Base-by-base conservation (phyloP, 768 basidiomycete genomes). In the Candolleomyces eurysporus region DNA sequence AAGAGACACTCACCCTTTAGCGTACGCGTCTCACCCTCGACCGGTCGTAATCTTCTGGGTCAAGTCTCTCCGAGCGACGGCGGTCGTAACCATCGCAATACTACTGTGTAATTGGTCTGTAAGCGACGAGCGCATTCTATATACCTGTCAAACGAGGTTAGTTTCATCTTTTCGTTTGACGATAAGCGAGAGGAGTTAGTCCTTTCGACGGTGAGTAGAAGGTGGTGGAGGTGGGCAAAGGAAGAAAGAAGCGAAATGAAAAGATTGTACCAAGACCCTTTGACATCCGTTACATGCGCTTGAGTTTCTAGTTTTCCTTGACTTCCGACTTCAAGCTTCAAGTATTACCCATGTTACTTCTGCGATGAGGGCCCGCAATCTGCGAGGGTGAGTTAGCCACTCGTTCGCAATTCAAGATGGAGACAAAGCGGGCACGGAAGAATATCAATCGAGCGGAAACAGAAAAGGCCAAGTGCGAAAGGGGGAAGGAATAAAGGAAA, bases 1-100 rank as follows among this genome's bases (percentile, higher is more conserved):
- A 26, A 26, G 26, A 4, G 26, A 26, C 26, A 26, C 4, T 2
- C 26, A 26, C 26, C 26, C 26, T 91, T 92, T 74, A 93, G 80
- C 16, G 90, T 90, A 14, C 83, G 83, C 88, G 96, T 96, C 69
- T 96, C 94, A 54, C 82, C 83, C 69, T 92, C 89, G 63, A 91
- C 90, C 63, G 89, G 86, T 94, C 67, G 93, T 90, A 69, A 98
- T 93, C 80, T 93, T 95, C 76, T 93, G 91, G 1, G 90, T 92
- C 78, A 94, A 78, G 71, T 98, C 94, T 39, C 95, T 95, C 48
- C 86, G 84, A 21, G 95, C 95, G 61, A 97, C 94, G 16, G 92
- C 92, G 5, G 91, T 94, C 2, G 92, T 94, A 55, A 94, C 92
- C 39, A 84, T 83, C 7, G 92, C 91, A 62, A 94, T 94, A 46